phyloP scores from a whole-genome alignment of 176 grass and related monocot genomes.

The Saccharum spontaneum region DNA sequence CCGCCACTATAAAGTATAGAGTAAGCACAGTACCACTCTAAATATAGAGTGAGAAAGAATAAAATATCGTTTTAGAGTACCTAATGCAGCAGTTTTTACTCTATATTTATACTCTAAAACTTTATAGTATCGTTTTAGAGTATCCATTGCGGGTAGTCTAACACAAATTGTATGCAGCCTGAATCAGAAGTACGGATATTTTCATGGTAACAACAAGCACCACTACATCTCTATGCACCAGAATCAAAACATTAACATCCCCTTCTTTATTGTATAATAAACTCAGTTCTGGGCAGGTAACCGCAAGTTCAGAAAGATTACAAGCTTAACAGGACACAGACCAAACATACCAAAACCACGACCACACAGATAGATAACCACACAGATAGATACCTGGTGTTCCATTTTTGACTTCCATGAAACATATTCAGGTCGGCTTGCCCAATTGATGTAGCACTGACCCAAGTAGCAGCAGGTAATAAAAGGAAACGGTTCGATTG shows the following conservation, averaged over 20 bases:
- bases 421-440: background rate
- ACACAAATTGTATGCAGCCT: background rate
- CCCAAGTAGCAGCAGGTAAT: background rate
- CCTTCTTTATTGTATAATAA: conserved; percentile 31
- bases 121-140: too few relatives aligned
- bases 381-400: conserved; percentile 12
- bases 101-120: too few relatives aligned
- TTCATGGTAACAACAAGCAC: background rate
- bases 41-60: too few relatives aligned
- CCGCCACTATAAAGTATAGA: too few relatives aligned
- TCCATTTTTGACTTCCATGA: background rate
- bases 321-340: conserved; percentile 14
- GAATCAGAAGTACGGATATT: background rate
- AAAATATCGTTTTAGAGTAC: too few relatives aligned
- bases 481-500: conserved; percentile 5
- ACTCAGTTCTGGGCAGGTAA: conserved; percentile 25
- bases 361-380: conserved; percentile 23
- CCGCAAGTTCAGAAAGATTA: conserved; percentile 42
- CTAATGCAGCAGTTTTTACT: too few relatives aligned
- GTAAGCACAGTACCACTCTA: too few relatives aligned
- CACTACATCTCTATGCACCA: conserved; percentile 2
- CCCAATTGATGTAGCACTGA: conserved; percentile 7
- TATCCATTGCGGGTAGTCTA: too few relatives aligned
- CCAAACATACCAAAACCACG: conserved; percentile 4
- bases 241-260: conserved; percentile 2